A percentile compares a stretch with the other conserved stretches of the same genome.
Conservation (phyloP, 495 filamentous ascomycete genomes). For the Penicillium silybi region DNA sequence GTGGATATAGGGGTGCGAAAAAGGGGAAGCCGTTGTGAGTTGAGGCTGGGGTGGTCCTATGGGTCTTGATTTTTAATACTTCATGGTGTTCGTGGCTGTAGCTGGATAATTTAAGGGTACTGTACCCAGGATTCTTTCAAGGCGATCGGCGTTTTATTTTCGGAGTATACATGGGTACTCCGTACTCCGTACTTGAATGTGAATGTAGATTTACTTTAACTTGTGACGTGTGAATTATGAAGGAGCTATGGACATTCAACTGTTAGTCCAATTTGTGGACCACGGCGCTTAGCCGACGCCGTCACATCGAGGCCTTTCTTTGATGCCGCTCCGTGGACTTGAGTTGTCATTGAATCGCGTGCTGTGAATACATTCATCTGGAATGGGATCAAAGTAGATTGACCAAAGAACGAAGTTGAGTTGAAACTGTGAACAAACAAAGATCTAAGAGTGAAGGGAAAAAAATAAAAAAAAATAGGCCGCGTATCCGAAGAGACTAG, state of each 20-base stretch:
- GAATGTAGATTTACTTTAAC: background rate
- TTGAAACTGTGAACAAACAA: background rate
- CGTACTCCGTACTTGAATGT: too few species aligned
- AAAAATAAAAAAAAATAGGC: background rate
- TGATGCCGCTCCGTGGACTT: background rate
- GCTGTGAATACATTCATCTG: too few species aligned
- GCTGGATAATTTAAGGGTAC: background rate
- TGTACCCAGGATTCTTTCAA: background rate
- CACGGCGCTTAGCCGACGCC: slow-evolving; percentile 11
- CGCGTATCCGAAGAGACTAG: background rate
- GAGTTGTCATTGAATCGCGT: too few species aligned
- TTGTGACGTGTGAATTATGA: background rate
- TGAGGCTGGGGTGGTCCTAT: background rate
- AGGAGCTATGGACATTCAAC: background rate
- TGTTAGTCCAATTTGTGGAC: background rate
- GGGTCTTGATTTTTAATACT: background rate
- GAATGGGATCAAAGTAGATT: too few species aligned
- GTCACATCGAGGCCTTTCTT: background rate
- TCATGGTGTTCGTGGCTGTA: background rate
- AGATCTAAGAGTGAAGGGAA: background rate
- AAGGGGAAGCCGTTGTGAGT: background rate
- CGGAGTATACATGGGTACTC: background rate
- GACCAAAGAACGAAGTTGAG: too few species aligned
- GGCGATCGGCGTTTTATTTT: background rate
- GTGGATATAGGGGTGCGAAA: background rate